Evolutionary conservation across 768 basidiomycete species (phyloP).

Genomic region (Kwoniella pini): DNA sequence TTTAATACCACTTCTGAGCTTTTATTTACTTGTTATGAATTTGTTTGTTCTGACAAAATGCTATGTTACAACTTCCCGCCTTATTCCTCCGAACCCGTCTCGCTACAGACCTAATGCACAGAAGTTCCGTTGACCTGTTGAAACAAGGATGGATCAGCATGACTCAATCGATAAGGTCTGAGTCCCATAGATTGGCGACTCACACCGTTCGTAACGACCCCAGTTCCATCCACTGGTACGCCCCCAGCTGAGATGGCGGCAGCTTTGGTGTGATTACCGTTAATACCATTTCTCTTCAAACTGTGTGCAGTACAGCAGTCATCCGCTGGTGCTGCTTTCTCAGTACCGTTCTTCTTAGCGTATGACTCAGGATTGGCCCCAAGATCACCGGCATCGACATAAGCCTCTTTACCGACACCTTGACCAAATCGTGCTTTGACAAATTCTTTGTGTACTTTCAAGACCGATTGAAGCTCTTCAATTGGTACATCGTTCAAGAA

Average conservation of each 20-base stretch:
- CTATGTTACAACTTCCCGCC: neutral
- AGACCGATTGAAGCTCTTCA: conserved; percentile 48
- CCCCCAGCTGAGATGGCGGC: conserved; percentile 45
- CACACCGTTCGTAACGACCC: conserved; percentile 39
- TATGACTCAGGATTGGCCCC: conserved; percentile 51
- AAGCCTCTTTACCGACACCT: conserved; percentile 54
- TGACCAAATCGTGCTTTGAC: conserved; percentile 44
- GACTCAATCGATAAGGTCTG: too few species aligned
- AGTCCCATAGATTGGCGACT: conserved; percentile 12
- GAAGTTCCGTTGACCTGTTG: conserved; percentile 10
- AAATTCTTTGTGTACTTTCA: conserved; percentile 54
- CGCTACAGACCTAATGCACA: neutral
- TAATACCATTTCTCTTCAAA: conserved; percentile 42
- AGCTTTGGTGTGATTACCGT: conserved; percentile 32
- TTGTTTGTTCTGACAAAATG: conserved; percentile 10
- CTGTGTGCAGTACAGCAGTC: conserved; percentile 33
- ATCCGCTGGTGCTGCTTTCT: conserved; percentile 11
- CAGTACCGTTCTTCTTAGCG: conserved; percentile 25
- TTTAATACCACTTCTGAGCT: neutral
- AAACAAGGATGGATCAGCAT: too few species aligned
- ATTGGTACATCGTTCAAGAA: conserved; percentile 56
- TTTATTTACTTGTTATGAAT: neutral
- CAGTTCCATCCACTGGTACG: conserved; percentile 40
- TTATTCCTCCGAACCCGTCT: too few species aligned
- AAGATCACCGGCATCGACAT: conserved; percentile 54